A percentile compares a stretch with the other conserved stretches of the same genome.
Conservation (phyloP, 129 eudicot genomes). For the Logfia minima region DNA sequence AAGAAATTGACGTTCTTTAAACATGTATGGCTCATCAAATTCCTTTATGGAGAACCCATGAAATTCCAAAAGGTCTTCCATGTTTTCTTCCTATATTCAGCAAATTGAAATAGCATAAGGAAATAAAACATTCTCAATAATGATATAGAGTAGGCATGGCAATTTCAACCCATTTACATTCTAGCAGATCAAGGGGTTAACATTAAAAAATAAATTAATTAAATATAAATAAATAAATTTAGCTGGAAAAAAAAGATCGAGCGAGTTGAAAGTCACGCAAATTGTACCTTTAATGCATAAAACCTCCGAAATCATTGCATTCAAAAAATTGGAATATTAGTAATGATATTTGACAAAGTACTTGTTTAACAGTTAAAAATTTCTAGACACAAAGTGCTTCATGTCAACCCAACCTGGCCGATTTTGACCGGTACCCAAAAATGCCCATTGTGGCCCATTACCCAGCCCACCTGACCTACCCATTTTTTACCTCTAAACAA, state of each 20-base stretch:
- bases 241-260: neutral
- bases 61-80: slow-evolving; percentile 70
- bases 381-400: neutral
- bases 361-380: neutral
- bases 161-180: too few species aligned
- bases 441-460: neutral
- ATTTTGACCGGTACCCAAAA: neutral
- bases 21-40: slow-evolving; percentile 90
- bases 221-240: neutral
- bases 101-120: slow-evolving; percentile 17
- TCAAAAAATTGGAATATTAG: neutral
- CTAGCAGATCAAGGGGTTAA: neutral
- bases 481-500: neutral
- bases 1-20: slow-evolving; percentile 74
- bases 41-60: slow-evolving; percentile 83
- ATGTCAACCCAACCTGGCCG: neutral
- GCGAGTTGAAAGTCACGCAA: neutral
- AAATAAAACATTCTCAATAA: neutral
- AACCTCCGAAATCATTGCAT: neutral
- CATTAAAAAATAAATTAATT: too few species aligned
- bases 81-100: slow-evolving; percentile 65
- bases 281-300: neutral
- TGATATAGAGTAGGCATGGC: neutral
- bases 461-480: neutral
- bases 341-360: neutral